phyloP scores from a whole-genome alignment of 1,139 yeast genomes.

The Pneumocystis jirovecii region DNA sequence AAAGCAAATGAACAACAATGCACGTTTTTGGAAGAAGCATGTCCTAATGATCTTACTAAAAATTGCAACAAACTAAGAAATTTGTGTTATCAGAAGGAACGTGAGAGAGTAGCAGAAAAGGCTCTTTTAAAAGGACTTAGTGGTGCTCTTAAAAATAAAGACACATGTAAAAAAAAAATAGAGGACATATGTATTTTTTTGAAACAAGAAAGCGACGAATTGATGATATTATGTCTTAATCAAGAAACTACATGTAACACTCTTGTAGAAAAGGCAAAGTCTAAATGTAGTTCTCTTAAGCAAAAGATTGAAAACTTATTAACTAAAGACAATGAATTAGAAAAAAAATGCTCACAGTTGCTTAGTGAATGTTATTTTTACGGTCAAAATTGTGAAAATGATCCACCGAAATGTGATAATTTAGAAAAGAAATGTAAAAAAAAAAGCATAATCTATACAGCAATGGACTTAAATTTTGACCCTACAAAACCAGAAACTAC shows the following conservation, averaged over 20 bases:
- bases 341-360: background rate
- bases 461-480: background rate
- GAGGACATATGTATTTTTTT: background rate
- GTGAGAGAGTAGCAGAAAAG: background rate
- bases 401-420: background rate
- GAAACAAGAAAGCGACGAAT: background rate
- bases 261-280: background rate
- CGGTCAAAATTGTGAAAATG: background rate
- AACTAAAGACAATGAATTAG: background rate
- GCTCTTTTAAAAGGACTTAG: background rate
- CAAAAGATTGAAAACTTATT: background rate
- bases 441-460: background rate
- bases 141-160: background rate
- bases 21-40: background rate
- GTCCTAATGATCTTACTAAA: background rate
- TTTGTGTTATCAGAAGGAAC: background rate
- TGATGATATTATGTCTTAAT: background rate
- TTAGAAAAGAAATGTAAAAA: background rate
- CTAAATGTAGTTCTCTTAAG: background rate
- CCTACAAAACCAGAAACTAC: background rate
- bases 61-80: background rate
- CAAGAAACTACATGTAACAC: background rate
- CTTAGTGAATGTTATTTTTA: background rate
- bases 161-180: background rate
- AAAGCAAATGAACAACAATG: background rate